Base-by-base conservation (phyloP, 345 rosid species). In the Eucalyptus microcorys region DNA sequence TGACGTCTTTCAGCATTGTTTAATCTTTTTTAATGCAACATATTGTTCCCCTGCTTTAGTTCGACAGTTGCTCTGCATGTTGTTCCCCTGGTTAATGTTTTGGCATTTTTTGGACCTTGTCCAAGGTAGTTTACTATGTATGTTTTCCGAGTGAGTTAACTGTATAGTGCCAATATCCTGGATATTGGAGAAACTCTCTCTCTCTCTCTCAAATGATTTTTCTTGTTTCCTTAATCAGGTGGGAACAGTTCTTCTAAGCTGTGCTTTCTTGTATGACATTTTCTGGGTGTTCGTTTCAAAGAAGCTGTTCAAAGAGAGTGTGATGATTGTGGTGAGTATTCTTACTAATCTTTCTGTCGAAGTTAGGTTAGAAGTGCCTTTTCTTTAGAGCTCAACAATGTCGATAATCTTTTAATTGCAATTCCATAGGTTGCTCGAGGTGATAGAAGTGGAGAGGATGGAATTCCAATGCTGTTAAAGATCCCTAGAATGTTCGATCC, bases 201-300 rank as follows among this genome's bases (percentile, higher is more conserved):
- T 84, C 87, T 84, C 22, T 37, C 26, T 57, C 87, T 64, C 52
- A 42, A 14, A 34, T 12, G 49, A 49, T 53, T 83, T 61, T 50
- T 61, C 32, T 88, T 48, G 45, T 48, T 45, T 43, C 43, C 45
- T 45, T 17, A 57, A 89, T 91, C 96, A 98, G 99, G 99, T 98
- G 22, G 99, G 99, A 86, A 97, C 99, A 53, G 98, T 97, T 89
- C 99, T 98, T 90, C 98, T 98, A 89, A 92, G 99, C 87, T 97
- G 99, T 90, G 99, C 99, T 83, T 98, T 98, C 95, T 91, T 97
- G 90, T 97, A 98, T 66, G 99, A 97, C 92, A 98, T 97, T 91
- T 98, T 98, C 92, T 98, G 99, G 99, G 99, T 98, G 90, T 98
- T 97, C 66, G 91, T 97, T 90, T 98, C 99, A 45, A 98, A 96